A percentile compares a stretch with the other conserved stretches of the same genome.
Conservation (phyloP, 352 stramenopile genomes). For the Pythium aristosporum region DNA sequence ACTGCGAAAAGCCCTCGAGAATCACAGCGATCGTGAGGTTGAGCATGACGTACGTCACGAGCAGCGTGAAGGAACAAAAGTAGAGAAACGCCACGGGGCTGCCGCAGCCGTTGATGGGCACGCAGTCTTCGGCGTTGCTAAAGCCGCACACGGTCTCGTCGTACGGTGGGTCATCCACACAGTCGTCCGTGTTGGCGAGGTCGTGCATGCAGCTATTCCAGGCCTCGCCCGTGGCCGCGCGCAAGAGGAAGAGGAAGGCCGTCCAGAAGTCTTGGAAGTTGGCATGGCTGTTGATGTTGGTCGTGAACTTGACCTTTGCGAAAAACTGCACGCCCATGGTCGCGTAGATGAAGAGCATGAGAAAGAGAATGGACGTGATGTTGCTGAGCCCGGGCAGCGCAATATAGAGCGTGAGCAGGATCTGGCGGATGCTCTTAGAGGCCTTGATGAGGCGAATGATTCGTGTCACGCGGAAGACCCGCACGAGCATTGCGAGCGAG, state of each 20-base stretch:
- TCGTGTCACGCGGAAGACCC: constrained; percentile 89
- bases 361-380: constrained; percentile 88
- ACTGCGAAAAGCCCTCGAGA: constrained; percentile 89
- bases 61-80: constrained; percentile 87
- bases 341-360: constrained; percentile 94
- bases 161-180: constrained; percentile 65
- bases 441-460: constrained; percentile 83
- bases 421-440: constrained; percentile 85
- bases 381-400: constrained; percentile 88
- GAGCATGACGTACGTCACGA: constrained; percentile 93
- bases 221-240: constrained; percentile 90
- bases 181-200: constrained; percentile 44
- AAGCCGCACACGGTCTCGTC: constrained; percentile 74
- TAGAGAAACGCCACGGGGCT: constrained; percentile 63
- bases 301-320: constrained; percentile 71
- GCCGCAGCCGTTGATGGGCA: constrained; percentile 77
- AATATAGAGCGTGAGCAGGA: constrained; percentile 91
- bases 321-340: constrained; percentile 93
- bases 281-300: constrained; percentile 81
- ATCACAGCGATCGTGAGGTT: constrained; percentile 95
- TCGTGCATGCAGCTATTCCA: constrained; percentile 95
- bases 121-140: constrained; percentile 59
- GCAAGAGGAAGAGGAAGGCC: constrained; percentile 89
- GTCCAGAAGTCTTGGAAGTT: constrained; percentile 93
- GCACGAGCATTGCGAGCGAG: constrained; percentile 86